phyloP scores from a whole-genome alignment of 148 eudicot species.

The Camellia lanceoleosa region DNA sequence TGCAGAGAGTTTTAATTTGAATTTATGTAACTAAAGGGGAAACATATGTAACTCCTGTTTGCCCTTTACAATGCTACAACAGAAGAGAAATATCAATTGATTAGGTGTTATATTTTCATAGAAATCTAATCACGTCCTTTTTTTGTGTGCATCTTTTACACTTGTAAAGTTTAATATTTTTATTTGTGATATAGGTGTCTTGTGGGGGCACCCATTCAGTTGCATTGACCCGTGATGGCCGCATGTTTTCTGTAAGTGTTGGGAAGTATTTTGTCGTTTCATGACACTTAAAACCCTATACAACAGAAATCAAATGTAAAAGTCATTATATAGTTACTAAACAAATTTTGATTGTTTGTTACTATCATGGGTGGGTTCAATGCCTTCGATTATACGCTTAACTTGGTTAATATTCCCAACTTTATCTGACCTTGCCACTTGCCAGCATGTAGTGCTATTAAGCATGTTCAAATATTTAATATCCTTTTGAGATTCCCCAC shows the following conservation, averaged over 20 bases:
- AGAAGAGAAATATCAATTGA: neutral
- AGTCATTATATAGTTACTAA: neutral
- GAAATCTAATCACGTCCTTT: neutral
- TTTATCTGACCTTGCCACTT: neutral
- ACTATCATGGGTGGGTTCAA: neutral
- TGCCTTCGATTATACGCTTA: neutral
- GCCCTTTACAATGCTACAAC: neutral
- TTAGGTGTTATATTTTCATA: neutral
- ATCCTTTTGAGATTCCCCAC: neutral
- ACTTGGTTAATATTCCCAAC: neutral
- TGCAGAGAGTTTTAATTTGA: neutral
- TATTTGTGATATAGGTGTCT: conserved; percentile 52
- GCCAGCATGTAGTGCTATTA: neutral
- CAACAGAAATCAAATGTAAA: neutral
- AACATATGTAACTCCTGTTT: neutral
- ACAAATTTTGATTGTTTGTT: neutral
- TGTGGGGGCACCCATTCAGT: conserved; percentile 99
- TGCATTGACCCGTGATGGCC: conserved; percentile 89
- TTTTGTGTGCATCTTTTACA: neutral
- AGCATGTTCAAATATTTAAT: neutral
- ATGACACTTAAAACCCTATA: neutral
- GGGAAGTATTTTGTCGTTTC: neutral
- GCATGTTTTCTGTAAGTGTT: conserved; percentile 70
- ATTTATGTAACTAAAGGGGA: neutral
- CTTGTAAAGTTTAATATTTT: neutral